Evolutionary conservation across 495 filamentous ascomycete species (phyloP).

Genomic region (Halenospora varia): DNA sequence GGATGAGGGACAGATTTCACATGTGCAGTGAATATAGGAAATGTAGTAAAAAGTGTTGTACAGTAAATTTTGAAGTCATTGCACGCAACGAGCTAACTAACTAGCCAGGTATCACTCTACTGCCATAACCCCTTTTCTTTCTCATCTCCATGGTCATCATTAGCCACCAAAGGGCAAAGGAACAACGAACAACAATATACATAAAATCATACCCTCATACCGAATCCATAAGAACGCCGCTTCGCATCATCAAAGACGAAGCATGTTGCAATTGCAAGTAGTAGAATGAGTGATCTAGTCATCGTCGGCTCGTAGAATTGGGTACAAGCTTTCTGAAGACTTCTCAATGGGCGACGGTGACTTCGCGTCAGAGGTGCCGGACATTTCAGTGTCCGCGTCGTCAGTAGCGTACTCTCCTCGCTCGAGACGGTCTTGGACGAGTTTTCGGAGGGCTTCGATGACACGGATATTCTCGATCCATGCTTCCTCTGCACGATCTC

Average conservation of each 20-base stretch:
- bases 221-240: not conserved
- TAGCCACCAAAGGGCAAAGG: not conserved
- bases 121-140: not conserved
- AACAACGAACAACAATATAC: not conserved
- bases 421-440: conserved; percentile 61
- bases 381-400: conserved; percentile 30
- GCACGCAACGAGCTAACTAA: too few species aligned
- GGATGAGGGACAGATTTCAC: too few species aligned
- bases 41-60: too few species aligned
- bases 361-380: conserved; percentile 10
- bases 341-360: conserved; percentile 2
- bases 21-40: too few species aligned
- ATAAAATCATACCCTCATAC: not conserved
- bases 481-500: conserved; percentile 52
- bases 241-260: not conserved
- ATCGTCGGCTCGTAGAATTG: conserved; percentile 35
- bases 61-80: too few species aligned
- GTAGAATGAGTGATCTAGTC: conserved; percentile 11
- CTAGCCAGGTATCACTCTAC: not conserved
- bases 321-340: conserved; percentile 36
- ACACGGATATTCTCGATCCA: conserved; percentile 84
- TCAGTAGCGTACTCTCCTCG: conserved; percentile 57
- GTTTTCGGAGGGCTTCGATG: conserved; percentile 68
- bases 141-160: not conserved
- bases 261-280: not conserved